Conservation (phyloP, 371 early-diverging fungal species). For the Circinella minor region DNA sequence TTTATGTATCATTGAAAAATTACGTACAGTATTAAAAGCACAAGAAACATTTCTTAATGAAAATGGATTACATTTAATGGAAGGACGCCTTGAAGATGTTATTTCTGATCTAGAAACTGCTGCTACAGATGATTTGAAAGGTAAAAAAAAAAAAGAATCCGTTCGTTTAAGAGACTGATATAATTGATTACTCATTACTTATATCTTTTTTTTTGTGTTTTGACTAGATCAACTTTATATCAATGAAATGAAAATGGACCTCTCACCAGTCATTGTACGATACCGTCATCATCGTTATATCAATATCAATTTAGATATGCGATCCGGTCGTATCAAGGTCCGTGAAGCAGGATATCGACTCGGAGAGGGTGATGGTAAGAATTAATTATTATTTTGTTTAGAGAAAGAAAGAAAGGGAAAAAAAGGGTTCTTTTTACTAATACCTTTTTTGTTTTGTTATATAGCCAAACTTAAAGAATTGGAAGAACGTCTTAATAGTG, state of each 20-base stretch:
- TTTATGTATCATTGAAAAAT: conserved; percentile 53
- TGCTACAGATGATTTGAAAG: not conserved
- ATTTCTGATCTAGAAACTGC: conserved; percentile 8
- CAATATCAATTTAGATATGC: conserved; percentile 56
- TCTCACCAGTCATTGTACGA: conserved; percentile 48
- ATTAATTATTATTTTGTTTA: not conserved
- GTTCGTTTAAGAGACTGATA: too few species aligned
- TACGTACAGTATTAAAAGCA: conserved; percentile 41
- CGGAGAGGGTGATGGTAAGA: conserved; percentile 60
- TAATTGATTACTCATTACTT: too few species aligned
- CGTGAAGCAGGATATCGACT: conserved; percentile 54
- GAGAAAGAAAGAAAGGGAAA: not conserved
- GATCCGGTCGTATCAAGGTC: conserved; percentile 60
- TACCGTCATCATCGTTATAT: conserved; percentile 60
- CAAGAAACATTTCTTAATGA: conserved; percentile 39
- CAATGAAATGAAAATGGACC: conserved; percentile 8
- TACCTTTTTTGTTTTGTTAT: not conserved
- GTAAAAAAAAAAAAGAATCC: not conserved
- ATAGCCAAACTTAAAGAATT: conserved; percentile 43
- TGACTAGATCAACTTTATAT: conserved; percentile 3
- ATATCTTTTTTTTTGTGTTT: too few species aligned
- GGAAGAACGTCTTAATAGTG: conserved; percentile 47
- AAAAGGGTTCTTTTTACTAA: not conserved
- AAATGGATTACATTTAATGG: conserved; percentile 35
- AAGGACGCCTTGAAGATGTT: conserved; percentile 19